Base-by-base conservation (phyloP, 139 green algal species). In the Micromonas pusilla region DNA sequence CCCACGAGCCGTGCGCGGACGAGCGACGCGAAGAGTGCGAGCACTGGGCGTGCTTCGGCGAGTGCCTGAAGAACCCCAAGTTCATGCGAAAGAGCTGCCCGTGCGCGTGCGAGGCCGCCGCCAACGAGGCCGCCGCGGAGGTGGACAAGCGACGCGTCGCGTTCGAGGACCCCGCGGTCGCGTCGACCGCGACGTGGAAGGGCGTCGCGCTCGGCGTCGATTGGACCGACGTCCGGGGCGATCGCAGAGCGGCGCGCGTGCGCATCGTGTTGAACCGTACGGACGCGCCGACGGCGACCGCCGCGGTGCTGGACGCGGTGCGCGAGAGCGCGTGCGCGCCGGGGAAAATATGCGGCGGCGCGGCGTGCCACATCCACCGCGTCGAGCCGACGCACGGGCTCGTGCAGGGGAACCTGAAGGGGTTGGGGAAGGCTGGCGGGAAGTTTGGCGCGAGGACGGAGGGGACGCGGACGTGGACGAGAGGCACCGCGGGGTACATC, bases 31-130 rank as follows among this genome's bases (percentile, higher is more conserved):
- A 57, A 16, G 45, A 28, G 25, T 86, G 82, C 65, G 76, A 32
- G 45, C 6, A 82, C 32, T 86, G 82, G 82, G 78, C 82, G 36
- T 62, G 16, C 3, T 31, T 23, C 25, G 82, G 82, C 52, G 82
- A 86, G 64, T 86, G 82, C 78, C 52, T 66, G 25, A 84, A 80
- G 54, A 86, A 86, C 72, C 81, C 77, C 16, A 66, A 32, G 9
- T 86, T 81, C 36, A 86, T 86, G 82, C 31, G 13, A 1, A 1
- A 36, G 23, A 23, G 28, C 1, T 70, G 63, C 31, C n/a, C 63
- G 28, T 70, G 63, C 63, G 63, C 63, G 63, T 70, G 63, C 63
- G 63, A 70, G 31, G 6, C 13, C 1, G 31, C 26, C 28, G 31
- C 63, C 1, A 70, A 70, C 21, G 31, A 23, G 63, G 31, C n/a